phyloP scores from a whole-genome alignment of 1,284 basidiomycete genomes.

The Ustanciosporium gigantosporum region DNA sequence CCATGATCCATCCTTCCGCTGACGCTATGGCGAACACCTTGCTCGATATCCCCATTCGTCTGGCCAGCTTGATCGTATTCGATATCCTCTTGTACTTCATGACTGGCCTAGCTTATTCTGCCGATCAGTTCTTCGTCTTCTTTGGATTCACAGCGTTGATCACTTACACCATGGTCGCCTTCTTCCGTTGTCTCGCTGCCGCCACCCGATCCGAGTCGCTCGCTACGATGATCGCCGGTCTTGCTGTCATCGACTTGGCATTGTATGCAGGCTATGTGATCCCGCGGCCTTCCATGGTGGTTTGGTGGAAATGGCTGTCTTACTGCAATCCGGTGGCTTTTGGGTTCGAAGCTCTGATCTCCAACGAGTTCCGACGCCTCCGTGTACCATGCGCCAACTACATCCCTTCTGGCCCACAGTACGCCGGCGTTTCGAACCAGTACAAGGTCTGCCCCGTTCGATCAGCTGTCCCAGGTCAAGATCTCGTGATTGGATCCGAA shows the following conservation, averaged over 20 bases:
- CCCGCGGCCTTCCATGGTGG: constrained; percentile 48
- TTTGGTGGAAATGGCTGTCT: constrained; percentile 54
- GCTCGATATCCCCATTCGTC: constrained; percentile 50
- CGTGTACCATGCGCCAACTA: constrained; percentile 28
- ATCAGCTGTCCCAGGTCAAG: constrained; percentile 36
- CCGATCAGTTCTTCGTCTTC: constrained; percentile 51
- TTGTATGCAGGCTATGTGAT: constrained; percentile 55
- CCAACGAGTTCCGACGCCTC: constrained; percentile 51
- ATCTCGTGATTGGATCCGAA: constrained; percentile 15
- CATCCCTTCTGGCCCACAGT: constrained; percentile 33
- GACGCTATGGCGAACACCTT: constrained; percentile 43
- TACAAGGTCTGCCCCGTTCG: constrained; percentile 49
- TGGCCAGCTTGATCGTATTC: constrained; percentile 30
- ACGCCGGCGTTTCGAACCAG: constrained; percentile 13
- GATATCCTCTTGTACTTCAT: constrained; percentile 54
- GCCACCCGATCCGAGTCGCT: constrained; percentile 28
- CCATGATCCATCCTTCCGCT: constrained; percentile 48
- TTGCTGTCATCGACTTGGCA: constrained; percentile 42
- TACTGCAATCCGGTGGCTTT: constrained; percentile 55
- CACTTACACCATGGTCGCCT: constrained; percentile 47
- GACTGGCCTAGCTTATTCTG: constrained; percentile 33
- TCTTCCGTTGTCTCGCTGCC: constrained; percentile 47
- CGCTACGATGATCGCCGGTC: constrained; percentile 47
- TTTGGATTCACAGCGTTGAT: constrained; percentile 26
- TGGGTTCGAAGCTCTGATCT: constrained; percentile 48